Base-by-base conservation (phyloP, 192 early-diverging fungal genomes). In the Gigaspora rosea region DNA sequence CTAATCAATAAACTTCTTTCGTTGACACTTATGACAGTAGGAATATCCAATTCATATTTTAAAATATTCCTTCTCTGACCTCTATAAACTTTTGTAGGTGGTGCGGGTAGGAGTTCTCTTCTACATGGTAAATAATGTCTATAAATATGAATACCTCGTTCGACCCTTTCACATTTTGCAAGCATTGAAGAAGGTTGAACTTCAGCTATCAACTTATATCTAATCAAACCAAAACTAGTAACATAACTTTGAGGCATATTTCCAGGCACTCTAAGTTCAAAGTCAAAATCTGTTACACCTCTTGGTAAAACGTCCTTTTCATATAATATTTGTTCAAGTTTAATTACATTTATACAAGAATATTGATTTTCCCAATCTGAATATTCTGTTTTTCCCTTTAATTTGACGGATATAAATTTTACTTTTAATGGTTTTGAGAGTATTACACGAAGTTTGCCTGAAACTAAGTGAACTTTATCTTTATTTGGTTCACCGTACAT, bases 301-400 rank as follows among this genome's bases (percentile, higher is more conserved):
- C 49, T 13, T 57, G 75, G 63, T 46, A 76, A 27, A 22, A 22
- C 22, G 3, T 12, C 5, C 35, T 67, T 76, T 33, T 76, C 63
- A 4, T 15, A 5, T 8, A 76, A 16, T 22, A 56, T 32, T 49
- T 65, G 20, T 16, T 76, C 75, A 9, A 67, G 33, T 67, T 67
- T 76, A 12, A 67, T 11, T 51, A 76, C 1, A 56, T 76, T 56
- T n/a, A 76, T 56, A 41, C 59, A 49, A 10, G 75, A 66, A 67
- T 67, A 76, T 76, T 76, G 75, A 57, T 76, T 76, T 46, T 67
- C 64, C 75, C 75, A 76, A 57, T 76, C 75, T 2, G 75, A 76
- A 76, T 67, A 76, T 46, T 76, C 75, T 0, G 75, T 67, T 47
- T 67, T 76, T 47, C 75, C 75, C 18, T 76, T 76, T 22, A 76